phyloP scores from a whole-genome alignment of 1,284 basidiomycete species.

The Ustilago bromivora region DNA sequence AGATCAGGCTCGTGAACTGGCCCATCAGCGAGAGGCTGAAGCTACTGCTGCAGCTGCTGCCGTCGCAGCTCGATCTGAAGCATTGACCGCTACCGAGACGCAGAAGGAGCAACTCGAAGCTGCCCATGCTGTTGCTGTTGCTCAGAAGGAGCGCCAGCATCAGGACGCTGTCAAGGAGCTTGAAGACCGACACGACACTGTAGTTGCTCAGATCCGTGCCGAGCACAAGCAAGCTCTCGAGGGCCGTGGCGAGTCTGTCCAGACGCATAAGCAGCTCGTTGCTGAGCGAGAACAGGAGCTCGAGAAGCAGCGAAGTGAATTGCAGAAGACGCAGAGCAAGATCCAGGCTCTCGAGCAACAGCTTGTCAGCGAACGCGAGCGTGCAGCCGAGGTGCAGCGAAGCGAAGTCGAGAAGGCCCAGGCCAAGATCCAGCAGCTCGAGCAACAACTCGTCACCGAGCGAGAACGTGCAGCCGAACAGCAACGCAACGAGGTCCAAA shows the following conservation, averaged over 20 bases:
- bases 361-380: slow-evolving; percentile 22
- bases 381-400: slow-evolving; percentile 19
- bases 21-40: slow-evolving; percentile 44
- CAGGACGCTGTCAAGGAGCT: slow-evolving; percentile 48
- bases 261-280: slow-evolving; percentile 30
- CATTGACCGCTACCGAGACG: slow-evolving; percentile 46
- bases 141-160: slow-evolving; percentile 50
- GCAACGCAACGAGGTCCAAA: slow-evolving; percentile 21
- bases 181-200: slow-evolving; percentile 39
- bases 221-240: slow-evolving; percentile 51
- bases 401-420: slow-evolving; percentile 17
- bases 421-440: slow-evolving; percentile 4
- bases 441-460: slow-evolving; percentile 25
- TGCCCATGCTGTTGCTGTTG: slow-evolving; percentile 36
- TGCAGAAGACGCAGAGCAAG: slow-evolving; percentile 26
- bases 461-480: slow-evolving; percentile 30
- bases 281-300: slow-evolving; percentile 29
- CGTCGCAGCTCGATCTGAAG: slow-evolving; percentile 48
- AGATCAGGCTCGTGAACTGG: slow-evolving; percentile 33
- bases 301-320: slow-evolving; percentile 19
- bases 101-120: slow-evolving; percentile 45
- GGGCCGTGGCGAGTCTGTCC: slow-evolving; percentile 31
- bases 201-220: slow-evolving; percentile 34
- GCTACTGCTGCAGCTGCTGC: slow-evolving; percentile 45
- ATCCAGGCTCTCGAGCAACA: slow-evolving; percentile 21